Base-by-base conservation (phyloP, 495 filamentous ascomycete genomes). In the Amniculicola lignicola region DNA sequence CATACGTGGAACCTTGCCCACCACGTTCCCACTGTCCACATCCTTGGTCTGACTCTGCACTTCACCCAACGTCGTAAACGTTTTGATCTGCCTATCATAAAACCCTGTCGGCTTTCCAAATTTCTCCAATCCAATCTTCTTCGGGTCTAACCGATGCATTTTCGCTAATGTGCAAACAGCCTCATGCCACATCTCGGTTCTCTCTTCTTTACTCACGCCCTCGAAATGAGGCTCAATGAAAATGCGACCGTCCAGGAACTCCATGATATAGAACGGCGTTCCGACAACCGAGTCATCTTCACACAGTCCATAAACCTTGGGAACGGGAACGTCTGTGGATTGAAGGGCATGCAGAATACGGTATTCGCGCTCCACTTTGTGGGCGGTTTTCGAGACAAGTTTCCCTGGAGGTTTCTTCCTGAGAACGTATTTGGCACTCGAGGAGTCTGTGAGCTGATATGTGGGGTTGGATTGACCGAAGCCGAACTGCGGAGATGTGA, bases 391-490 rank as follows among this genome's bases (percentile, higher is more conserved):
- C 29, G 87, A 93, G 22, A 95, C 77, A 4, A 96, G 83, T 70
- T 82, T 83, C 62, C 90, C 89, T 0, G 89, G 89, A 6, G 90
- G 90, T 71, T 95, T 96, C 77, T 96, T 95, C 61, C 90, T 87
- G 64, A 95, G 72, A 4, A 95, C 90, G 65, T 81, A 93, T 53
- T 78, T 78, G 49, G 69, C 63, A 54, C 80, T 80, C 66, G 82
- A 74, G 55, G 79, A 69, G 50, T 78, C 77, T 6, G 81, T 90
- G 57, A 96, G 75, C 50, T 87, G 86, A 73, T 95, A 96, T 6
- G 90, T 96, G 22, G 90, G 90, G 68, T 95, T 96, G 40, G 89
- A 95, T 73, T 95, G 90, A 48, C 90, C 90, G 66, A 89, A 96
- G 62, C 89, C 87, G 66, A 95, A 96, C 84, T 95, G 69, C 40